phyloP scores from a whole-genome alignment of 1,284 basidiomycete species.

The Apiotrichum akiyoshidainum region DNA sequence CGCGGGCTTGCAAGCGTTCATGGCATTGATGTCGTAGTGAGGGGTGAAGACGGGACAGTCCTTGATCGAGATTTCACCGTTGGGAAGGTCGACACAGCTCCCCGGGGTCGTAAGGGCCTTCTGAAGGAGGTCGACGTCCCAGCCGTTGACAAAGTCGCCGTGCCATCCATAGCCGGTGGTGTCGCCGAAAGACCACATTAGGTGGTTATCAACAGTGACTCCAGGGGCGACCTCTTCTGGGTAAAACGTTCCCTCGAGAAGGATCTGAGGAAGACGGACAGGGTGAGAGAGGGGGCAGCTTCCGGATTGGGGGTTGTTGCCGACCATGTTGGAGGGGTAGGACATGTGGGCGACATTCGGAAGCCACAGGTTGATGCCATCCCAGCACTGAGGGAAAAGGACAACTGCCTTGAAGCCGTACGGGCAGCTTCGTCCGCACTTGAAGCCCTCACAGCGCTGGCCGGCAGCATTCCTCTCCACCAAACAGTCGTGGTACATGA shows the following conservation, averaged over 20 bases:
- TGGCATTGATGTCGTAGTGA: constrained; percentile 22
- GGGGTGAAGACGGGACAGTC: constrained; percentile 30
- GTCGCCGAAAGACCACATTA: constrained; percentile 46
- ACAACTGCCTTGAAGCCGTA: constrained; percentile 32
- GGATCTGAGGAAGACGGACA: constrained; percentile 36
- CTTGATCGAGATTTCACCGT: constrained; percentile 21
- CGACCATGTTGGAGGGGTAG: constrained; percentile 18
- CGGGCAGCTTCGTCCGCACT: constrained; percentile 33
- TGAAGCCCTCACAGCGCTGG: constrained; percentile 18
- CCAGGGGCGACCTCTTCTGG: constrained; percentile 22
- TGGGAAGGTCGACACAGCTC: constrained; percentile 20
- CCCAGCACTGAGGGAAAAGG: constrained; percentile 35
- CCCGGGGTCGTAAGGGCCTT: constrained; percentile 26
- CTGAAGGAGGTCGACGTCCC: constrained; percentile 34
- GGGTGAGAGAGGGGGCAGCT: constrained; percentile 39
- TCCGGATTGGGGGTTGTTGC: constrained; percentile 8
- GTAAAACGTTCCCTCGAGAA: constrained; percentile 37
- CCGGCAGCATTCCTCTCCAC: background rate
- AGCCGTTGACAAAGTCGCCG: constrained; percentile 18
- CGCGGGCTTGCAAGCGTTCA: constrained; percentile 29
- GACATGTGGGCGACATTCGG: constrained; percentile 34
- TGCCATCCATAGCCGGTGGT: constrained; percentile 25
- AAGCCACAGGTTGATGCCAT: constrained; percentile 38
- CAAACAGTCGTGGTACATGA: background rate
- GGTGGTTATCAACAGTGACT: constrained; percentile 26